Base-by-base conservation (phyloP, 163 green algal genomes). In the Picocystis sp. region DNA sequence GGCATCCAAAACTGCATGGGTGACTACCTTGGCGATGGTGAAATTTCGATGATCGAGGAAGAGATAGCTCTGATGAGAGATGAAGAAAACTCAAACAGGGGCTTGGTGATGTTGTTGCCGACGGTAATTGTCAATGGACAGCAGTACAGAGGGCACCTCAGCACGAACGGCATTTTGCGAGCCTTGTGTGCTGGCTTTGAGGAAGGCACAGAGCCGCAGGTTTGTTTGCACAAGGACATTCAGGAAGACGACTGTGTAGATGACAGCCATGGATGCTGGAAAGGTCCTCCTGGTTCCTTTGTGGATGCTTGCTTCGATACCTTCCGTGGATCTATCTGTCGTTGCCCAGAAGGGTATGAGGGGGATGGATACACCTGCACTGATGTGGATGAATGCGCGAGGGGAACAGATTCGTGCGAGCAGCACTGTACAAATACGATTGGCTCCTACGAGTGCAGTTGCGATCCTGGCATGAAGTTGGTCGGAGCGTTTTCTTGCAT, bases 161-260 rank as follows among this genome's bases (percentile, higher is more conserved):
- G 74, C n/a, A 22, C 50, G 8, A 15, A 22, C 21, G 21, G n/a
- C n/a, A 81, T 95, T 15, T 71, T 92, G 52, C 76, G 80, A 21
- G 86, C 78, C 1, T 58, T 94, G 11, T 95, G 86, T 66, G 69
- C 83, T 3, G 86, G 69, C 11, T 95, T 95, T 63, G 62, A 63
- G 3, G 52, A 67, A 0, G 72, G 65, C 56, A 56, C 58, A 11
- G 75, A 85, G 56, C 84, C 84, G 0, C 10, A 50, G 1, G 63
- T 81, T 17, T 94, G 84, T 73, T 76, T 75, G 52, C 65, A 69
- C 35, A 61, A 60, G 11, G 65, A 54, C 13, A 62, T 81, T n/a
- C 64, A 61, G 2, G 72, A 82, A 50, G 47, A 79, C 46, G 64
- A 74, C 56, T 89, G 69, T 38, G 43, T 50, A 19, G 48, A 64